Percentiles rank a stretch among this genome's conserved stretches.
These are phyloP conservation scores for Leptographium flavum DNA, from an alignment of 2,329 filamentous ascomycete genomes.

Conservation along the genomic window DNA sequence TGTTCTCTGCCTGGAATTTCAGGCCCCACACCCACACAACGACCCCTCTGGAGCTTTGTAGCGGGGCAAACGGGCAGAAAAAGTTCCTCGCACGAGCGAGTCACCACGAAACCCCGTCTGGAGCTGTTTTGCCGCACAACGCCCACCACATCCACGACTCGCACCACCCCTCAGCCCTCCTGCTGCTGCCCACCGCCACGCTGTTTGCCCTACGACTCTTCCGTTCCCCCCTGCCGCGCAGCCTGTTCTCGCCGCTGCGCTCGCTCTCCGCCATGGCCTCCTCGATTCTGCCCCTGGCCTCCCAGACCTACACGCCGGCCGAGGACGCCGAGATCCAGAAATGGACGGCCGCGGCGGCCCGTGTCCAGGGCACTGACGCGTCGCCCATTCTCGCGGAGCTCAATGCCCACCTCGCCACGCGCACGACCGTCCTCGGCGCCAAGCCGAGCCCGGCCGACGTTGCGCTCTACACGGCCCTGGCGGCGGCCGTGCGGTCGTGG, in stretches of 20 bases:
- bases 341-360: slow-evolving; percentile 69
- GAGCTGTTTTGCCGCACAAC: neutral
- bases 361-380: slow-evolving; percentile 41
- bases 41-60: neutral
- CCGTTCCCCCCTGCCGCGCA: slow-evolving; percentile 20
- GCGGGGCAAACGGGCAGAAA: neutral
- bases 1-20: neutral
- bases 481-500: slow-evolving; percentile 67
- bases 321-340: slow-evolving; percentile 81
- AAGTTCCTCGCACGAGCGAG: neutral
- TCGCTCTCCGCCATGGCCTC: slow-evolving; percentile 6
- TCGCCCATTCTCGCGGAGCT: slow-evolving; percentile 60
- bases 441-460: slow-evolving; percentile 85
- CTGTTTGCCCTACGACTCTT: slow-evolving; percentile 30
- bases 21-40: neutral
- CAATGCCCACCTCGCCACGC: slow-evolving; percentile 75
- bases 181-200: slow-evolving; percentile 15
- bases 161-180: too few species aligned
- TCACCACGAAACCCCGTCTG: neutral
- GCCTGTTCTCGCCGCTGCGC: slow-evolving; percentile 15
- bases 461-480: slow-evolving; percentile 66
- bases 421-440: slow-evolving; percentile 75
- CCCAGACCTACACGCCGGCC: slow-evolving; percentile 56
- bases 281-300: slow-evolving; percentile 19
- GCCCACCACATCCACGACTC: neutral